These are phyloP conservation scores for Pezicula radicicola DNA, from an alignment of 2,329 filamentous ascomycete genomes.

Conservation along the genomic window DNA sequence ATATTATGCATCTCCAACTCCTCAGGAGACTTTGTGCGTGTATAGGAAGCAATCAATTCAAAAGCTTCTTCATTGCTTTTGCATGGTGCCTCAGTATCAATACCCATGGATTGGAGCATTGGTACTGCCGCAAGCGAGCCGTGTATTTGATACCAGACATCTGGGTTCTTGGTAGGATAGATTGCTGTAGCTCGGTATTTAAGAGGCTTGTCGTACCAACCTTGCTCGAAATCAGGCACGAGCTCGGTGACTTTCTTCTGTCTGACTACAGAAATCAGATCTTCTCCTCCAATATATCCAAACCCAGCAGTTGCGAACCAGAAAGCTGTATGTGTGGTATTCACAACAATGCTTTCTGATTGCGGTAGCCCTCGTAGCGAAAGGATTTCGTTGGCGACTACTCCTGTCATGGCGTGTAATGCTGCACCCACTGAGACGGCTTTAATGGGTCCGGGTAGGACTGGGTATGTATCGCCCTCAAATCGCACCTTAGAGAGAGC, in stretches of 20 bases:
- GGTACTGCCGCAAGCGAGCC: constrained; percentile 67
- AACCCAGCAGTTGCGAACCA: constrained; percentile 2
- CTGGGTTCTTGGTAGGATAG: constrained; percentile 60
- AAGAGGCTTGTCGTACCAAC: constrained; percentile 1
- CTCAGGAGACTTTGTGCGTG: neutral
- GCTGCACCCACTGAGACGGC: constrained; percentile 37
- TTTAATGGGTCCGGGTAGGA: constrained; percentile 41
- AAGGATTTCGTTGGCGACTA: constrained; percentile 38
- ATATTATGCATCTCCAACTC: constrained; percentile 7
- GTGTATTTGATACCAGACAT: constrained; percentile 69
- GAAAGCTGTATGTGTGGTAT: constrained; percentile 10
- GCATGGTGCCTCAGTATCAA: constrained; percentile 35
- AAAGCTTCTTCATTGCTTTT: constrained; percentile 1
- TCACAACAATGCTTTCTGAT: neutral
- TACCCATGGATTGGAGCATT: constrained; percentile 63
- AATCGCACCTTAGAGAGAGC: constrained; percentile 34
- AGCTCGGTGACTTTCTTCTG: neutral
- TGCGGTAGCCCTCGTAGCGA: constrained; percentile 19
- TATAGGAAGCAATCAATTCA: constrained; percentile 3
- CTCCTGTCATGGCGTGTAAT: constrained; percentile 40
- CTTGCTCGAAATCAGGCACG: constrained; percentile 4
- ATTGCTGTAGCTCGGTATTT: constrained; percentile 29
- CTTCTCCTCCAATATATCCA: constrained; percentile 3
- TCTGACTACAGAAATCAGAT: neutral
- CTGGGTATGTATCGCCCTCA: constrained; percentile 34